These are phyloP conservation scores for Saraca asoca DNA, from an alignment of 331 rosid species.

Conservation along the genomic window DNA sequence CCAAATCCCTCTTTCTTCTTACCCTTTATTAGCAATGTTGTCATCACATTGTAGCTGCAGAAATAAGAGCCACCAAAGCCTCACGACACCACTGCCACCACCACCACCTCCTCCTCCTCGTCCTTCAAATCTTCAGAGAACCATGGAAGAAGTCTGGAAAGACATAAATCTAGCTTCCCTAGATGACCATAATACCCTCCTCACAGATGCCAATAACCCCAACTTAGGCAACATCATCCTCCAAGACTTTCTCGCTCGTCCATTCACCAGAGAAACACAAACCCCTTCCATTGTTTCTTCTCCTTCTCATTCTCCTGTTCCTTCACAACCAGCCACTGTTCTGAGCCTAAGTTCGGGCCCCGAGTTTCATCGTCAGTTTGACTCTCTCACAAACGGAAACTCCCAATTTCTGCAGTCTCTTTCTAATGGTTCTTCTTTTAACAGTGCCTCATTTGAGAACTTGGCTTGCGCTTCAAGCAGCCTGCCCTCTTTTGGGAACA, in stretches of 20 bases:
- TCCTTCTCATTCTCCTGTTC: too few species aligned
- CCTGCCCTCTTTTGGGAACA: conserved; percentile 37
- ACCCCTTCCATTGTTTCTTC: neutral
- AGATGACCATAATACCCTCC: neutral
- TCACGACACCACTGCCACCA: neutral
- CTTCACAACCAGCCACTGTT: too few species aligned
- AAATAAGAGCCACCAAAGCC: too few species aligned
- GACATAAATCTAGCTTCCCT: conserved; percentile 53
- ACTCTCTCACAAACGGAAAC: conserved; percentile 7
- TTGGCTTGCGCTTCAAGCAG: conserved; percentile 32
- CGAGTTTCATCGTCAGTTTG: conserved; percentile 36
- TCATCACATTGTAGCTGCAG: too few species aligned
- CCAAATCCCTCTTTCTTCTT: too few species aligned
- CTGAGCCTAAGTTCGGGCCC: neutral
- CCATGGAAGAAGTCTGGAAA: conserved; percentile 67
- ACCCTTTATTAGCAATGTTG: too few species aligned
- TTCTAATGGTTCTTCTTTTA: conserved; percentile 21
- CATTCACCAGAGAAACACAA: conserved; percentile 40
- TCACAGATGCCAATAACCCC: neutral
- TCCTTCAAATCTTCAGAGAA: neutral
- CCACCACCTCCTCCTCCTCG: neutral
- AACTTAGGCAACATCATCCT: conserved; percentile 40
- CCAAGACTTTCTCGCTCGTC: conserved; percentile 54
- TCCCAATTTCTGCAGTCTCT: neutral
- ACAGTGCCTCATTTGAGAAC: conserved; percentile 38